phyloP scores from a whole-genome alignment of 768 basidiomycete species.

The Boletus tylopilopsis region DNA sequence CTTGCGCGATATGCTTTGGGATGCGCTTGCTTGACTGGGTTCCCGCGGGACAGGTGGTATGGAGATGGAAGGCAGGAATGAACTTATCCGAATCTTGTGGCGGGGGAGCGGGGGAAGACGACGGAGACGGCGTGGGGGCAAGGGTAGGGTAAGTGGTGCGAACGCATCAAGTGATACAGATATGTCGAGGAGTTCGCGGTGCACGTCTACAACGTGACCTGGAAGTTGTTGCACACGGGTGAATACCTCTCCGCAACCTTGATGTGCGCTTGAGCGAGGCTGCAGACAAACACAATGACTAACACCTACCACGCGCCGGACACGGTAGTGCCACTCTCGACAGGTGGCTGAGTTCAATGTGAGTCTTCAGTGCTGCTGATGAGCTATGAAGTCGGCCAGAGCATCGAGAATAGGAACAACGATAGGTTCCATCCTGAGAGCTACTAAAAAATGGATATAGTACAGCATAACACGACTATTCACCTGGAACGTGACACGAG shows the following conservation, averaged over 20 bases:
- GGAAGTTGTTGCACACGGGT: slow-evolving; percentile 24
- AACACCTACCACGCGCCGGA: slow-evolving; percentile 23
- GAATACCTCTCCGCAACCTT: slow-evolving; percentile 25
- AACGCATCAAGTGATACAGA: slow-evolving; percentile 13
- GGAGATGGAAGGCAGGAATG: slow-evolving; percentile 9
- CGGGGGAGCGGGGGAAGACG: slow-evolving; percentile 16
- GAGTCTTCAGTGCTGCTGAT: slow-evolving; percentile 15
- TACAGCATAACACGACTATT: neutral
- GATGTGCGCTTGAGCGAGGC: slow-evolving; percentile 5
- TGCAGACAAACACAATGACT: neutral
- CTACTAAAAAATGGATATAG: neutral
- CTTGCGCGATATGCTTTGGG: slow-evolving; percentile 24
- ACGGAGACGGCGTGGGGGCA: slow-evolving; percentile 17
- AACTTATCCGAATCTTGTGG: neutral
- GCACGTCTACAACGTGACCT: slow-evolving; percentile 22
- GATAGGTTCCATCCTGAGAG: slow-evolving; percentile 25
- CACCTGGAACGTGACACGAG: slow-evolving; percentile 15
- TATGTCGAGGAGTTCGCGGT: slow-evolving; percentile 17
- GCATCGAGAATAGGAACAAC: slow-evolving; percentile 25
- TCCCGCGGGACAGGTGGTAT: slow-evolving; percentile 6
- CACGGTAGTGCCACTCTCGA: slow-evolving; percentile 27
- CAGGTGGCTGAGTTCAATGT: slow-evolving; percentile 30
- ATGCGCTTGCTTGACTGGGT: slow-evolving; percentile 10
- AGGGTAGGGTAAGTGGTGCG: slow-evolving; percentile 16
- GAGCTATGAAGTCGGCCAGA: slow-evolving; percentile 26